Evolutionary conservation across 2,329 filamentous ascomycete genomes (phyloP), one percentile per base, ranked within the genome.

Genomic region (Talaromyces verruculosus): DNA sequence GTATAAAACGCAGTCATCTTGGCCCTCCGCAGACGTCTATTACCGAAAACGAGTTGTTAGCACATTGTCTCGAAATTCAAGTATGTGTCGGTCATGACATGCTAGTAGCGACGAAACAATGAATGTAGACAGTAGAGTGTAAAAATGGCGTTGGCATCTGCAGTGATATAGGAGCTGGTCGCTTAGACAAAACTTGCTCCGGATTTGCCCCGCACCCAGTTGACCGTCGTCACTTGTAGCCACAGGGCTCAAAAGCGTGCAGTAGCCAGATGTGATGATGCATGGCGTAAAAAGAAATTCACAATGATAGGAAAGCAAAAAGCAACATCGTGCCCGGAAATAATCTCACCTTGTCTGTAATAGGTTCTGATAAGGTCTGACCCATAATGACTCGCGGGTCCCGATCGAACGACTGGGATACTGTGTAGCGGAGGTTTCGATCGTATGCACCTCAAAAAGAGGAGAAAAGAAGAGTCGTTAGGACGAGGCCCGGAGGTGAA

Each of bases 281-380:
- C 43, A 37, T 22, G n/a, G 17, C 15, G 45, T 17, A 19, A 39
- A 35, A 49, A 35, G 15, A 55, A 17, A 51, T n/a, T 22, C n/a
- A 30, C 7, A 10, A 10, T 25, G 41, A 45, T 37, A 30, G 28
- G 30, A 35, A 49, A 57, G 13, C 49, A 70, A 67, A 63, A 47
- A 53, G 8, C 25, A 68, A 65, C 63, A 66, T 65, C 59, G 67
- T 68, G 81, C 39, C 49, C 65, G 68, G 39, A 64, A 61, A 66
- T 59, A 64, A 58, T 72, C 87, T 79, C 87, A 99, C 95, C 93
- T 99, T 99, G 79, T 98, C 95, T 80, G 97, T 91, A 77, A 99
- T 93, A 76, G 95, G 95, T 86, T 99, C 95, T 76, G 94, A 98
- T 78, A 99, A 89, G 81, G 95, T 99, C 86, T 99, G 95, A 87